A percentile compares a stretch with the other conserved stretches of the same genome.
These are phyloP conservation scores for Spencermartinsiella ligniputridi DNA, from an alignment of 1,139 yeast species.

Conservation along the genomic window DNA sequence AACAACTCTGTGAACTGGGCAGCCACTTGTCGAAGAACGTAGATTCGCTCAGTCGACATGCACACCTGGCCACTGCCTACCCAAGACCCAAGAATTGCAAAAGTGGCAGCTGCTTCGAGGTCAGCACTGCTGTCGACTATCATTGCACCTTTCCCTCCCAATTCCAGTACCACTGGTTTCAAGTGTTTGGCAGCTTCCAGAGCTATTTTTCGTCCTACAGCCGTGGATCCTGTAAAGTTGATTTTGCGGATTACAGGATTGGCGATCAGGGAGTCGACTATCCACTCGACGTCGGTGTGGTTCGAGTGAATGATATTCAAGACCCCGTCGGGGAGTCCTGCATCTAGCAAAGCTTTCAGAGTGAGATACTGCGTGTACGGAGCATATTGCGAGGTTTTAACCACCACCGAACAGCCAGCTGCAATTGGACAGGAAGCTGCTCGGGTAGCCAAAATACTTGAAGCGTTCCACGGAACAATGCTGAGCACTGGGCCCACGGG, in stretches of 20 bases:
- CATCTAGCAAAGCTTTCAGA: constrained; percentile 52
- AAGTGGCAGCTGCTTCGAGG: constrained; percentile 52
- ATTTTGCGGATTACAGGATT: constrained; percentile 57
- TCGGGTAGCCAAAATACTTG: constrained; percentile 36
- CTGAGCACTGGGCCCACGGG: constrained; percentile 48
- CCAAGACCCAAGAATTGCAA: constrained; percentile 70
- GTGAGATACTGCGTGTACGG: constrained; percentile 57
- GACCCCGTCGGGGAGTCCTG: constrained; percentile 72
- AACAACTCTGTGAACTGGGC: constrained; percentile 51
- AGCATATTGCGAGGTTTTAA: constrained; percentile 65
- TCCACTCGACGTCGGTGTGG: constrained; percentile 42
- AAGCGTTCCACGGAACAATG: constrained; percentile 51
- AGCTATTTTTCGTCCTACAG: constrained; percentile 60
- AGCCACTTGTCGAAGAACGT: constrained; percentile 56
- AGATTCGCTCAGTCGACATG: constrained; percentile 74
- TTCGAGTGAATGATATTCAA: constrained; percentile 56
- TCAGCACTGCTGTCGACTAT: constrained; percentile 75
- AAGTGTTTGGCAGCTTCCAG: constrained; percentile 54
- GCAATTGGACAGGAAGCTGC: constrained; percentile 41
- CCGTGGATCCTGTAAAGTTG: constrained; percentile 60
- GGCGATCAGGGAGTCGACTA: constrained; percentile 46
- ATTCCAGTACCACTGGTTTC: constrained; percentile 78
- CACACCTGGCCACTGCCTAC: constrained; percentile 87
- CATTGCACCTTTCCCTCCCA: constrained; percentile 88
- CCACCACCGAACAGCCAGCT: constrained; percentile 60